phyloP scores from a whole-genome alignment of 208 protist genomes.

The Blastocrithidia nonstop region DNA sequence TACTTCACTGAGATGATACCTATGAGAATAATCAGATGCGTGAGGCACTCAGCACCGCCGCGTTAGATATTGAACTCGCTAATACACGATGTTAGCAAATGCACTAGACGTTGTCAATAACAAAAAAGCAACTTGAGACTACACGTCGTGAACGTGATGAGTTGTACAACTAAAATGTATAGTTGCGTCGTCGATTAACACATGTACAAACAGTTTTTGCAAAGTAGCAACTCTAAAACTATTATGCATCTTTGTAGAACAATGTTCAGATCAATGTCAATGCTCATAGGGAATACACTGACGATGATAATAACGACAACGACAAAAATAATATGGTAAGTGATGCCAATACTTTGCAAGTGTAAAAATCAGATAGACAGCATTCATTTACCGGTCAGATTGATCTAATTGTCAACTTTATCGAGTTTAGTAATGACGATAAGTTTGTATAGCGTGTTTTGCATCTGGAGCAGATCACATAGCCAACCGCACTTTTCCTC shows the following conservation, averaged over 20 bases:
- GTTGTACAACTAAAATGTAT: constrained; percentile 68
- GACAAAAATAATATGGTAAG: constrained; percentile 3
- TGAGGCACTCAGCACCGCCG: constrained; percentile 59
- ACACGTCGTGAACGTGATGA: constrained; percentile 50
- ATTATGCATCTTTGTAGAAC: no score
- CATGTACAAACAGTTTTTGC: constrained; percentile 79
- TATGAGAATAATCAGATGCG: constrained; percentile 68
- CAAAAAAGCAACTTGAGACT: constrained; percentile 11
- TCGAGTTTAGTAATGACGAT: no score
- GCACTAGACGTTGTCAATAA: constrained; percentile 28
- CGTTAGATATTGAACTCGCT: constrained; percentile 72
- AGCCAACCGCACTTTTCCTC: constrained; percentile 43
- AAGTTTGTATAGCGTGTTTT: constrained; percentile 14
- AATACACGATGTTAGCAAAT: constrained; percentile 54
- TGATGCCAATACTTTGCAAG: no score
- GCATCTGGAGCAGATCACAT: constrained; percentile 11
- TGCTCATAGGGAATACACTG: no score
- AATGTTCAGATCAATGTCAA: no score
- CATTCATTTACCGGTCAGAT: constrained; percentile 6
- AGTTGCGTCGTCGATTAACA: constrained; percentile 46
- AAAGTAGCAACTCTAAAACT: constrained; percentile 72
- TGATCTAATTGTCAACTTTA: constrained; percentile 45
- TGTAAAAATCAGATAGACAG: not conserved
- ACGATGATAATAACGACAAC: no score
- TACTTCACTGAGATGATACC: constrained; percentile 48